These are phyloP conservation scores for Nannizziopsis barbatae DNA, from an alignment of 2,329 filamentous ascomycete species.

Conservation along the genomic window DNA sequence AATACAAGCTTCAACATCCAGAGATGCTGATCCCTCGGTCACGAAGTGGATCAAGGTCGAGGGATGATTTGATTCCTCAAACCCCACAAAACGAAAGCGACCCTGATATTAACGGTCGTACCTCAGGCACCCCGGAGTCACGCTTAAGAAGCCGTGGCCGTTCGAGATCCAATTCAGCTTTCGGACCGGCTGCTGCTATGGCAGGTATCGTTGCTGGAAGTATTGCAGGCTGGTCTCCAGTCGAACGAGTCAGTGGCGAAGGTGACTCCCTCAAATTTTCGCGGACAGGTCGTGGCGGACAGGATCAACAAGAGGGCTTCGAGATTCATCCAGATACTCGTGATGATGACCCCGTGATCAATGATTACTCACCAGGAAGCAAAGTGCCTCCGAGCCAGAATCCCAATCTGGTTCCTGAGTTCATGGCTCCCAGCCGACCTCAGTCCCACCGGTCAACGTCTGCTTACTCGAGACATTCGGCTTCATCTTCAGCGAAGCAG, in stretches of 20 bases:
- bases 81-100: slow-evolving; percentile 44
- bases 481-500: slow-evolving; percentile 2
- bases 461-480: slow-evolving; percentile 20
- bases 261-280: slow-evolving; percentile 32
- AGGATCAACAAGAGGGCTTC: slow-evolving; percentile 34
- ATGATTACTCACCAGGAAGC: slow-evolving; percentile 24
- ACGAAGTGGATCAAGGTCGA: slow-evolving; percentile 32
- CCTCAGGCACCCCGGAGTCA: slow-evolving; percentile 46
- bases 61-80: slow-evolving; percentile 40
- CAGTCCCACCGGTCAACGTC: slow-evolving; percentile 28
- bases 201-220: slow-evolving; percentile 56
- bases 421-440: slow-evolving; percentile 27
- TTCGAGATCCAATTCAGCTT: slow-evolving; percentile 48
- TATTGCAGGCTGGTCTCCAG: slow-evolving; percentile 53
- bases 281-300: slow-evolving; percentile 26
- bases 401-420: slow-evolving; percentile 35
- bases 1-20: slow-evolving; percentile 52
- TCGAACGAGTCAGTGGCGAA: slow-evolving; percentile 38
- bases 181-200: slow-evolving; percentile 53
- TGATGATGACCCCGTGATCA: slow-evolving; percentile 36
- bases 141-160: slow-evolving; percentile 38
- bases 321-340: slow-evolving; percentile 39
- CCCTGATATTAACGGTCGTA: slow-evolving; percentile 19
- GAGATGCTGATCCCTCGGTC: slow-evolving; percentile 35
- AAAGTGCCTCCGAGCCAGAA: slow-evolving; percentile 38